Conservation (phyloP, 495 filamentous ascomycete genomes). For the Penicillium crystallinum region DNA sequence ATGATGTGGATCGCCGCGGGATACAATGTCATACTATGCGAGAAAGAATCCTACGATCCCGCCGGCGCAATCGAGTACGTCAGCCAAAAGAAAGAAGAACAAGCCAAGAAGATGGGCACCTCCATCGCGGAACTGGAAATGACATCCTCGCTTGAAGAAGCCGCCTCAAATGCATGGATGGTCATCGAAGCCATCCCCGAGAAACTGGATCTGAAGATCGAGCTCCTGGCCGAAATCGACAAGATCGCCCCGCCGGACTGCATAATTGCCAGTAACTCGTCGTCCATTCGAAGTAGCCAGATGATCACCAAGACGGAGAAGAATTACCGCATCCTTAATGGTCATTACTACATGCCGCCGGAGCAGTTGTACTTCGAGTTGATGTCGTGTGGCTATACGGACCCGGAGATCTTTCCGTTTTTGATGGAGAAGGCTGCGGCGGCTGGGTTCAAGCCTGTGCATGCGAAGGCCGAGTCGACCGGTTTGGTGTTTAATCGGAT, state of each 20-base stretch:
- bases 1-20: conserved; percentile 30
- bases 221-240: conserved; percentile 12
- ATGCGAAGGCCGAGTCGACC: conserved; percentile 39
- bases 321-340: conserved; percentile 34
- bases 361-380: conserved; percentile 39
- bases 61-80: conserved; percentile 28
- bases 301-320: conserved; percentile 24
- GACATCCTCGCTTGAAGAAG: conserved; percentile 29
- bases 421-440: conserved; percentile 32
- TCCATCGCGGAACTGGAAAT: conserved; percentile 19
- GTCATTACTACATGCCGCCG: conserved; percentile 48
- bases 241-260: conserved; percentile 13
- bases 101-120: conserved; percentile 27
- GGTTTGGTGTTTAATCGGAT: conserved; percentile 49
- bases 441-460: conserved; percentile 39
- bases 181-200: conserved; percentile 19
- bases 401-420: conserved; percentile 39
- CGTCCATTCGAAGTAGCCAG: conserved; percentile 15
- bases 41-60: conserved; percentile 20
- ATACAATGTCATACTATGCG: conserved; percentile 29
- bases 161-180: conserved; percentile 39
- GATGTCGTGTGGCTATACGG: conserved; percentile 45
- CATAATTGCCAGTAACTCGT: conserved; percentile 20
- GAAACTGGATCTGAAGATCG: conserved; percentile 17
- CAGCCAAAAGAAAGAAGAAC: conserved; percentile 22